These are phyloP conservation scores for Mentha longifolia DNA, from an alignment of 257 asterid species.

Conservation along the genomic window DNA sequence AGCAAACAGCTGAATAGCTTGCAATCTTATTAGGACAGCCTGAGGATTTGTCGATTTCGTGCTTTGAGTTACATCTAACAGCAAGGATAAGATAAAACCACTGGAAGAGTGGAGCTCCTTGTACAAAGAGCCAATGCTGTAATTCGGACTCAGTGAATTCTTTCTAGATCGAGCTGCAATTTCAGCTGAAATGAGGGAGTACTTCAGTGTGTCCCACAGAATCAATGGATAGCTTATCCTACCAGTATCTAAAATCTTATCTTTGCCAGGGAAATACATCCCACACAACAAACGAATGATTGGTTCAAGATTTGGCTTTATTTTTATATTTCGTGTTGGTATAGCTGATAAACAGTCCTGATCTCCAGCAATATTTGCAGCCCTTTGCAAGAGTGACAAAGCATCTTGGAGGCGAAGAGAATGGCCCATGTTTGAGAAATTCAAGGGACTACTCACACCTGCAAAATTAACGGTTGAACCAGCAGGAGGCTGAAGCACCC, in stretches of 20 bases:
- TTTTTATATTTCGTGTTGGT: constrained; percentile 53
- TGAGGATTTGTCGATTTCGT: constrained; percentile 53
- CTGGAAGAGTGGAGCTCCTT: constrained; percentile 80
- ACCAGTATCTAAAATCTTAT: constrained; percentile 67
- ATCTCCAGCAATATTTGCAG: constrained; percentile 62
- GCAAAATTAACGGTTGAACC: constrained; percentile 33
- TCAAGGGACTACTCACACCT: constrained; percentile 40
- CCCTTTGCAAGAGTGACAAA: constrained; percentile 59
- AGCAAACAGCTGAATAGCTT: constrained; percentile 75
- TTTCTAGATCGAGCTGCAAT: constrained; percentile 82
- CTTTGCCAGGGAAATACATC: constrained; percentile 73
- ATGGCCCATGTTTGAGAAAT: constrained; percentile 41
- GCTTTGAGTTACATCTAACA: constrained; percentile 69
- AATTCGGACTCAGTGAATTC: constrained; percentile 68
- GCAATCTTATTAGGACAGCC: constrained; percentile 62
- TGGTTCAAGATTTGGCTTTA: constrained; percentile 65
- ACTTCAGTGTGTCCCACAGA: constrained; percentile 90
- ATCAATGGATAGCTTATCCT: constrained; percentile 68
- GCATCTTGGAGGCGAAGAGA: constrained; percentile 61
- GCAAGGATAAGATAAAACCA: constrained; percentile 79
- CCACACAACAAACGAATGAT: constrained; percentile 59
- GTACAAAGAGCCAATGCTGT: constrained; percentile 60
- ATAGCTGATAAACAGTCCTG: constrained; percentile 54
- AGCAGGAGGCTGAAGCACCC: constrained; percentile 41
- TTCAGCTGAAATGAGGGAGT: constrained; percentile 81